A percentile compares a stretch with the other conserved stretches of the same genome.
Conservation (phyloP, 805 yeast genomes). For the Barnettozyma californica region DNA sequence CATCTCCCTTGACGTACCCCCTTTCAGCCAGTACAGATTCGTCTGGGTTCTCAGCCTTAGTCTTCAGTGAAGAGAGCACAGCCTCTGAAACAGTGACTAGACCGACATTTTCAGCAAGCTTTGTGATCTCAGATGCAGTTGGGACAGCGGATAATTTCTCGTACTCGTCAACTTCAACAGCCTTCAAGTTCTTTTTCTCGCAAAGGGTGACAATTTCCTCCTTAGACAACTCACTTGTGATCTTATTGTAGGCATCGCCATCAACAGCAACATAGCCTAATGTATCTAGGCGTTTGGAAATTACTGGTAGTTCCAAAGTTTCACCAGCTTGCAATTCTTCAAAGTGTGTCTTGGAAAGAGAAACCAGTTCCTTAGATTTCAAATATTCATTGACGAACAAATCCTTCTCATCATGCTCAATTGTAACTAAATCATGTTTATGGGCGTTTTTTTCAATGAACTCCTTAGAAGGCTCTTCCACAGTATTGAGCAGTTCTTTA, state of each 20-base stretch:
- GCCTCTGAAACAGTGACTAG: constrained; percentile 16
- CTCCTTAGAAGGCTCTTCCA: constrained; percentile 3
- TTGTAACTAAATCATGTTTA: constrained; percentile 7
- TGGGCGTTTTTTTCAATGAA: not conserved
- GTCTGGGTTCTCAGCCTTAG: constrained; percentile 21
- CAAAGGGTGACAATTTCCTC: constrained; percentile 20
- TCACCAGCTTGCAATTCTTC: constrained; percentile 13
- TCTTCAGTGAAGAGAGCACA: constrained; percentile 15
- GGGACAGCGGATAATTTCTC: constrained; percentile 1
- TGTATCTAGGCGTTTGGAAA: not conserved
- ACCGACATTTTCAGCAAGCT: constrained; percentile 3
- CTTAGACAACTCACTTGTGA: constrained; percentile 10
- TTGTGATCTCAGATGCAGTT: not conserved
- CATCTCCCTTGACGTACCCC: constrained; percentile 13
- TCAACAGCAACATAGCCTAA: constrained; percentile 15
- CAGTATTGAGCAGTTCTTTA: constrained; percentile 7
- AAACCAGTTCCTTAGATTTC: constrained; percentile 9
- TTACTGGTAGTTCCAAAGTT: constrained; percentile 1
- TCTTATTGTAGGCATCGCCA: constrained; percentile 6
- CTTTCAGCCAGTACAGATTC: not conserved
- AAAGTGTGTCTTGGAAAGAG: constrained; percentile 7
- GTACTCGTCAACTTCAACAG: constrained; percentile 21
- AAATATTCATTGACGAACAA: constrained; percentile 3
- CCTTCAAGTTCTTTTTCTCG: constrained; percentile 13
- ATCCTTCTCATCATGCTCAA: constrained; percentile 9